phyloP scores from a whole-genome alignment of 2,329 filamentous ascomycete species.

The Colletotrichum sp. region DNA sequence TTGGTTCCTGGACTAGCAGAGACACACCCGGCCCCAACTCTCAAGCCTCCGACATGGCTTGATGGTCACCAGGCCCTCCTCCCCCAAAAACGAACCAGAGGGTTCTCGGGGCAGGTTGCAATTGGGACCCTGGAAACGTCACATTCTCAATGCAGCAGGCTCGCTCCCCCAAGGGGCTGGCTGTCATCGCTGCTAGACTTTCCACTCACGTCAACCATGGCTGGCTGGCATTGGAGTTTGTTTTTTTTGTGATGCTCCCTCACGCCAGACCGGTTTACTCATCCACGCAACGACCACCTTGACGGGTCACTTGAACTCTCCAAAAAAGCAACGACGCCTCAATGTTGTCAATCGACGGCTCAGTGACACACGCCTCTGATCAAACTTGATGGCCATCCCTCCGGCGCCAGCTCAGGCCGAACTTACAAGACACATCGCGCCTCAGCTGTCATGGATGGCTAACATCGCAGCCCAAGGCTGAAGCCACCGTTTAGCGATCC shows the following conservation, averaged over 20 bases:
- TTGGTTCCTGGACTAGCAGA: constrained; percentile 11
- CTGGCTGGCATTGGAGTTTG: neutral
- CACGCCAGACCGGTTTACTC: neutral
- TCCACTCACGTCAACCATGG: neutral
- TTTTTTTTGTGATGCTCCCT: neutral
- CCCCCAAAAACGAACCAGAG: neutral
- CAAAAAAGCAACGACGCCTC: neutral
- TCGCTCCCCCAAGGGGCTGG: neutral
- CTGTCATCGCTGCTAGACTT: neutral
- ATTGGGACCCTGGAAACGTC: constrained; percentile 14
- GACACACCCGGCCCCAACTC: constrained; percentile 6
- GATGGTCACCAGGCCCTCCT: neutral
- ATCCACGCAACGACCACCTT: constrained; percentile 5
- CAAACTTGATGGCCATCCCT: neutral
- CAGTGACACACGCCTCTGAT: neutral
- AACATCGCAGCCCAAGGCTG: neutral
- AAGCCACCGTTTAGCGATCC: neutral
- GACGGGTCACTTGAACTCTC: neutral
- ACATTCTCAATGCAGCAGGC: neutral
- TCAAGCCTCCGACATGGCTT: neutral
- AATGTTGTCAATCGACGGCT: neutral
- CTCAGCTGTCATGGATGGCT: neutral
- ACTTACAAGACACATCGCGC: neutral
- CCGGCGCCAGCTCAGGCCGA: neutral
- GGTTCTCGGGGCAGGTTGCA: neutral